These are phyloP conservation scores for Avena eriantha DNA, from an alignment of 176 grass and related monocot genomes.

Conservation along the genomic window DNA sequence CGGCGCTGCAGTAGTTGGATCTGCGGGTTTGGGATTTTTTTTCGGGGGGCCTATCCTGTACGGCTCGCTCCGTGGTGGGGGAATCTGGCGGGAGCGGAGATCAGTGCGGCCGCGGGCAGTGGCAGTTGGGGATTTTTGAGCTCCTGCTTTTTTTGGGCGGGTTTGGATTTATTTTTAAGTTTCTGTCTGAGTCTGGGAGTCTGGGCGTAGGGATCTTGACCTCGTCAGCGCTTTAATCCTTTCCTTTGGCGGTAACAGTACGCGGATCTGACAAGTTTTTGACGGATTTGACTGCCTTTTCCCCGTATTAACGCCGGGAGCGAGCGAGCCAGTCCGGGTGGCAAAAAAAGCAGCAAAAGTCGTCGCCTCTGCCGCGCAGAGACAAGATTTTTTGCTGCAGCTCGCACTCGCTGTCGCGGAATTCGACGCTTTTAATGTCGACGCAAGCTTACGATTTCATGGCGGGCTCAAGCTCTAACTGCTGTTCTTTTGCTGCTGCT, in stretches of 20 bases:
- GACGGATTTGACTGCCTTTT: constrained; percentile 58
- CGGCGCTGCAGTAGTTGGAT: constrained; percentile 55
- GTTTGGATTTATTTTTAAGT: constrained; percentile 45
- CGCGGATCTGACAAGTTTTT: constrained; percentile 63
- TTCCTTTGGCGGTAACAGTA: constrained; percentile 54
- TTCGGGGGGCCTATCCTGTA: neutral
- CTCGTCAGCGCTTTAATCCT: constrained; percentile 65
- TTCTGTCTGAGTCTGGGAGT: neutral
- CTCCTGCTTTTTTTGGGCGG: constrained; percentile 61
- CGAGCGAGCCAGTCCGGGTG: neutral
- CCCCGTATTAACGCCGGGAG: constrained; percentile 26
- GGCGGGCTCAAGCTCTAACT: constrained; percentile 29
- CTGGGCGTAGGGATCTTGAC: constrained; percentile 64
- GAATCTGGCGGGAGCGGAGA: constrained; percentile 49
- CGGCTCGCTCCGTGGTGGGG: constrained; percentile 40
- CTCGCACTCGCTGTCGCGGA: neutral
- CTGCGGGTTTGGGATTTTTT: constrained; percentile 50
- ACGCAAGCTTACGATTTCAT: neutral
- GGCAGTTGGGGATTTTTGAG: constrained; percentile 44
- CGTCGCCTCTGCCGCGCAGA: constrained; percentile 38
- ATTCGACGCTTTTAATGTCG: neutral
- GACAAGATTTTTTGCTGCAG: constrained; percentile 38
- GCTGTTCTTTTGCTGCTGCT: constrained; percentile 31
- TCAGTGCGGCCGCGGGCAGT: constrained; percentile 37
- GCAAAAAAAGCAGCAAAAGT: constrained; percentile 34